Evolutionary conservation across 176 grass and related monocot species (phyloP).

Genomic region (Oryza australiensis): DNA sequence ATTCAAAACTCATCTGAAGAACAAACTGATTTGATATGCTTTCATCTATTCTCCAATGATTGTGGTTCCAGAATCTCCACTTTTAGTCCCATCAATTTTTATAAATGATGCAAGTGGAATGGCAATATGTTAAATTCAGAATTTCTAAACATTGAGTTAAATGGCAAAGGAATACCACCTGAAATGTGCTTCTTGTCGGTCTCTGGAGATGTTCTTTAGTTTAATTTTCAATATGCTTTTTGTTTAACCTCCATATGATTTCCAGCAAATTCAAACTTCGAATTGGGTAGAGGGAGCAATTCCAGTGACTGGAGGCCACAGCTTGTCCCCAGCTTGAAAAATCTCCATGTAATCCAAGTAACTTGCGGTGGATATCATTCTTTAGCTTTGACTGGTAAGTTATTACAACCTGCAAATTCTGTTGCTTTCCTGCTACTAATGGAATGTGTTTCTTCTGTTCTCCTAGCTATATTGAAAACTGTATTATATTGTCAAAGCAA

Average conservation of each 20-base stretch:
- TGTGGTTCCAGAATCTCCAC: neutral
- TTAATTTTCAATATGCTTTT: neutral
- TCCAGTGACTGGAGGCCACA: conserved; percentile 88
- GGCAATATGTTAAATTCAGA: neutral
- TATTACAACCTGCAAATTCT: conserved; percentile 30
- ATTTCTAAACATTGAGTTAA: neutral
- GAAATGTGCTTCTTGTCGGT: conserved; percentile 1
- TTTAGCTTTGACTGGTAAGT: conserved; percentile 88
- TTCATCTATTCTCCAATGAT: neutral
- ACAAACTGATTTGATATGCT: neutral
- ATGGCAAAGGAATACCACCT: neutral
- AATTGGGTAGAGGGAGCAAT: conserved; percentile 84
- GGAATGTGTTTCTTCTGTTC: neutral
- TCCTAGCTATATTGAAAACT: neutral
- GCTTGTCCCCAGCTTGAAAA: conserved; percentile 63
- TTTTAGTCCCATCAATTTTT: neutral
- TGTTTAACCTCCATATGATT: neutral
- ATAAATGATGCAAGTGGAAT: neutral
- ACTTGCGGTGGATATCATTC: conserved; percentile 92
- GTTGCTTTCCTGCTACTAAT: neutral
- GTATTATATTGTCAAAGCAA: neutral
- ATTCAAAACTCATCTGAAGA: neutral
- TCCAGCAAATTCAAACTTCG: conserved; percentile 96
- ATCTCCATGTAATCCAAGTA: conserved; percentile 64
- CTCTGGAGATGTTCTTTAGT: neutral